A percentile compares a stretch with the other conserved stretches of the same genome.
Conservation (phyloP, 768 basidiomycete genomes). For the Gloeophyllum trabeum region DNA sequence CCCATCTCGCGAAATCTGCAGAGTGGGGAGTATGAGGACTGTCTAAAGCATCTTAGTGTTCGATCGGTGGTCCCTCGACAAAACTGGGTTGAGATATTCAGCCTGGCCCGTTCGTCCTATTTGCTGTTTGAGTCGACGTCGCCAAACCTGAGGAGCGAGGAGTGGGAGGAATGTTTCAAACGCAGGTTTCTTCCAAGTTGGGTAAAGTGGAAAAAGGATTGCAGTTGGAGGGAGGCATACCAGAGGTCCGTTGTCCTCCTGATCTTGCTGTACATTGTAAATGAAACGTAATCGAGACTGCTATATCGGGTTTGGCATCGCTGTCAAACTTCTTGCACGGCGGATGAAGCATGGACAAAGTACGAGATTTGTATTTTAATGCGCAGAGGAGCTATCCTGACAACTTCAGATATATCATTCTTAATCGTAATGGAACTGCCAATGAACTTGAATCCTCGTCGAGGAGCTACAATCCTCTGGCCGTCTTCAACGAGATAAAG, state of each 20-base stretch:
- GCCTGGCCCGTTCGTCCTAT: conserved; percentile 48
- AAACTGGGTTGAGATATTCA: conserved; percentile 72
- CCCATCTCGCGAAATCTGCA: conserved; percentile 54
- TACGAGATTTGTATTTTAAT: conserved; percentile 18
- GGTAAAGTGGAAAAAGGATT: conserved; percentile 55
- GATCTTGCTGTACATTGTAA: conserved; percentile 4
- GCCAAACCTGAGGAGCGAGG: conserved; percentile 49
- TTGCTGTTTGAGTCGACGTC: conserved; percentile 58
- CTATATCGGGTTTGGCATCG: conserved; percentile 63
- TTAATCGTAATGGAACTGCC: conserved; percentile 68
- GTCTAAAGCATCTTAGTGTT: conserved; percentile 49
- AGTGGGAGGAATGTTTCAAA: conserved; percentile 71
- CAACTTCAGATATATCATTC: conserved; percentile 49
- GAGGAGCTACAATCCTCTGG: conserved; percentile 53
- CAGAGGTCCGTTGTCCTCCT: conserved; percentile 33
- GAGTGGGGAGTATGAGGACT: conserved; percentile 31
- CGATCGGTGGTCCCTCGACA: conserved; percentile 56
- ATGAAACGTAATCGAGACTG: conserved; percentile 26
- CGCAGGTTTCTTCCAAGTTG: conserved; percentile 71
- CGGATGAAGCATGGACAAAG: conserved; percentile 81
- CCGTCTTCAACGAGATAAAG: conserved; percentile 73
- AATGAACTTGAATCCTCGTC: conserved; percentile 63
- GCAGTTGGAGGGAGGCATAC: conserved; percentile 54
- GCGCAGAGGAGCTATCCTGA: not conserved
- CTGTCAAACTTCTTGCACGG: conserved; percentile 53